A percentile compares a stretch with the other conserved stretches of the same genome.
These are phyloP conservation scores for Lindgomyces ingoldianus DNA, from an alignment of 495 filamentous ascomycete genomes.

Conservation along the genomic window DNA sequence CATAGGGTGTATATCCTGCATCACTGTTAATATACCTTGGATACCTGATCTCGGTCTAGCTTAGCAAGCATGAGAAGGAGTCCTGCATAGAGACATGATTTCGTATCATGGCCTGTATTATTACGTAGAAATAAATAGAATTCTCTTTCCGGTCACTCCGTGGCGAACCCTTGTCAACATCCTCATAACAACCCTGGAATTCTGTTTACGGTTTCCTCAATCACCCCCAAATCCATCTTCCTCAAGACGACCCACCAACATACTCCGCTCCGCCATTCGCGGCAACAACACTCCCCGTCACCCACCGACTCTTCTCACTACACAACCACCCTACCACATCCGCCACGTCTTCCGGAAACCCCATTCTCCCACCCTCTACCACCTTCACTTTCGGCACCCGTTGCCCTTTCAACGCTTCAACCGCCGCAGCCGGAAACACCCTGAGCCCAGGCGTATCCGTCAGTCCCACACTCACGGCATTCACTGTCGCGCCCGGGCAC, in stretches of 20 bases:
- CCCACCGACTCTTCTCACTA: conserved; percentile 28
- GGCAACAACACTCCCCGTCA: conserved; percentile 35
- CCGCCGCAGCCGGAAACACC: conserved; percentile 15
- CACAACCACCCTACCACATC: conserved; percentile 38
- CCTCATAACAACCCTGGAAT: no score
- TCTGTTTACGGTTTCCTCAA: no score
- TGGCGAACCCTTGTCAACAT: no score
- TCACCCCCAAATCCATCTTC: no score
- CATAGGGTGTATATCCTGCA: no score
- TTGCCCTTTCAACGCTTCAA: conserved; percentile 25
- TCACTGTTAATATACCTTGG: no score
- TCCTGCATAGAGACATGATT: no score
- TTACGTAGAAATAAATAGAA: no score
- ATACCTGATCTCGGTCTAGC: no score
- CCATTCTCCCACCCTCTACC: conserved; percentile 31
- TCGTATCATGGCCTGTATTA: no score
- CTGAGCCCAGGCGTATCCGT: conserved; percentile 32
- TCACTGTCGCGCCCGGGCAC: conserved; percentile 33
- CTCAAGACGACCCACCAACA: conserved; percentile 19
- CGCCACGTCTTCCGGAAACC: conserved; percentile 33
- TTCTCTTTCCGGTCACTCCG: no score
- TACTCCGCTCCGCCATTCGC: conserved; percentile 33
- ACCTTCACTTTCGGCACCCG: conserved; percentile 30
- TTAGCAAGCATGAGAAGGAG: no score
- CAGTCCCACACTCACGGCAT: conserved; percentile 33